These are phyloP conservation scores for Globisporangium apiculatum DNA, from an alignment of 352 stramenopile species.

Conservation along the genomic window DNA sequence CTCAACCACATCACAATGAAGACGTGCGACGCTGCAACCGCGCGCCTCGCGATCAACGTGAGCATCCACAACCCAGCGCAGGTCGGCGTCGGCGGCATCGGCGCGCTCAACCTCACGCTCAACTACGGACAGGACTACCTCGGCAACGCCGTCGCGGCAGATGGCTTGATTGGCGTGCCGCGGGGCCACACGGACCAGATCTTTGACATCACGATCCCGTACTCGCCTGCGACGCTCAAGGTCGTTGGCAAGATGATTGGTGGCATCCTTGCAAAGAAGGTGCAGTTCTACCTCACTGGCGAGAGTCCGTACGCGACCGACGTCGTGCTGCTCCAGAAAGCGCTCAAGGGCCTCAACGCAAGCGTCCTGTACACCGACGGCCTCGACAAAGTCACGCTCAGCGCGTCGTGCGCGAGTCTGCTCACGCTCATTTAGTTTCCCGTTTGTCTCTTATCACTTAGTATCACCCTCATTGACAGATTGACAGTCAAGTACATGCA, in stretches of 20 bases:
- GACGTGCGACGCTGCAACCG: slow-evolving; percentile 26
- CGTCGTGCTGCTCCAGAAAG: slow-evolving; percentile 14
- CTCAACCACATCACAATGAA: slow-evolving; percentile 59
- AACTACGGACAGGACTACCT: slow-evolving; percentile 59
- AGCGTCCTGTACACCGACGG: slow-evolving; percentile 17
- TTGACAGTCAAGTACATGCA: too few species aligned
- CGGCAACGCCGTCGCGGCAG: slow-evolving; percentile 43
- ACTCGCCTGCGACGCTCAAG: slow-evolving; percentile 14
- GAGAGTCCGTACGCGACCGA: slow-evolving; percentile 19
- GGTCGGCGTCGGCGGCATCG: slow-evolving; percentile 24
- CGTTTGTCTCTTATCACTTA: too few species aligned
- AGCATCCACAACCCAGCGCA: slow-evolving; percentile 21
- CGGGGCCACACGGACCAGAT: slow-evolving; percentile 38
- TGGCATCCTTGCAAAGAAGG: slow-evolving; percentile 19
- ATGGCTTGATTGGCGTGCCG: slow-evolving; percentile 34
- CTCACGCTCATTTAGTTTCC: background rate
- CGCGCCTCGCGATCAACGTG: slow-evolving; percentile 51
- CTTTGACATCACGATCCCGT: slow-evolving; percentile 35
- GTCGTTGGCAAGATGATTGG: slow-evolving; percentile 31
- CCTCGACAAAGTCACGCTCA: slow-evolving; percentile 15
- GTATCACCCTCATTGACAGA: too few species aligned
- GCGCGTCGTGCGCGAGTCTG: slow-evolving; percentile 11
- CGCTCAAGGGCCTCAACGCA: slow-evolving; percentile 21
- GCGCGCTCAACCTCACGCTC: slow-evolving; percentile 57
- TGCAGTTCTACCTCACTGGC: slow-evolving; percentile 10